Conservation (phyloP, 371 early-diverging fungal species). For the Syncephalastrum sp. region DNA sequence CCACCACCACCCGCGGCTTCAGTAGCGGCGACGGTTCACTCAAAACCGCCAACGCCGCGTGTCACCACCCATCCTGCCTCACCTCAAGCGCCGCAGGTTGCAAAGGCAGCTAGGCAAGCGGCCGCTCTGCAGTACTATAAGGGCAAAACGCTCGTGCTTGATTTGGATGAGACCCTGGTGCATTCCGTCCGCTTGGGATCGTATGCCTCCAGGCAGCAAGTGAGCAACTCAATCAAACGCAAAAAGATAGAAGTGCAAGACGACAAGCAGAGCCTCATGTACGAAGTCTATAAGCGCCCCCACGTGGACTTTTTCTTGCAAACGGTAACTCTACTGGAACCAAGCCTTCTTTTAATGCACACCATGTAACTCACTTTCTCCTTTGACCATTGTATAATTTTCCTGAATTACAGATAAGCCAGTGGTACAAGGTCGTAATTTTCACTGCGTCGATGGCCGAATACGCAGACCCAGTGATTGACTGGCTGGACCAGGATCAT, state of each 20-base stretch:
- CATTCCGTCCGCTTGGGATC: constrained; percentile 68
- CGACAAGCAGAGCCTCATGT: constrained; percentile 86
- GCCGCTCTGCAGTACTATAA: constrained; percentile 36
- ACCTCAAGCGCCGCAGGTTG: neutral
- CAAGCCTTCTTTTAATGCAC: neutral
- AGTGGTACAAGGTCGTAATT: constrained; percentile 98
- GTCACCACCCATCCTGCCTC: neutral
- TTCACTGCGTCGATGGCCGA: constrained; percentile 97
- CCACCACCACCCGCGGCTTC: constrained; percentile 4
- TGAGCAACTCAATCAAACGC: constrained; percentile 32
- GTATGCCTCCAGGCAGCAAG: constrained; percentile 15
- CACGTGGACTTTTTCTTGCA: constrained; percentile 93
- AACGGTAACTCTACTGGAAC: constrained; percentile 54
- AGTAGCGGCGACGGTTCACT: constrained; percentile 2
- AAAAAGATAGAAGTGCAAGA: constrained; percentile 85
- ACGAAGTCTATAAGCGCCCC: constrained; percentile 96
- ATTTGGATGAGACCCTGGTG: constrained; percentile 96
- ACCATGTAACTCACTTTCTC: neutral
- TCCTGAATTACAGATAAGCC: constrained; percentile 61
- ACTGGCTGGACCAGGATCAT: constrained; percentile 84
- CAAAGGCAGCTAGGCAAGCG: constrained; percentile 4
- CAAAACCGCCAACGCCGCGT: neutral
- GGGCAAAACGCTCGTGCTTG: constrained; percentile 89
- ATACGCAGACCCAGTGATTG: constrained; percentile 98
- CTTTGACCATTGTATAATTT: neutral